These are phyloP conservation scores for Leccinum glutinopallens DNA, from an alignment of 1,284 basidiomycete species.

Conservation along the genomic window DNA sequence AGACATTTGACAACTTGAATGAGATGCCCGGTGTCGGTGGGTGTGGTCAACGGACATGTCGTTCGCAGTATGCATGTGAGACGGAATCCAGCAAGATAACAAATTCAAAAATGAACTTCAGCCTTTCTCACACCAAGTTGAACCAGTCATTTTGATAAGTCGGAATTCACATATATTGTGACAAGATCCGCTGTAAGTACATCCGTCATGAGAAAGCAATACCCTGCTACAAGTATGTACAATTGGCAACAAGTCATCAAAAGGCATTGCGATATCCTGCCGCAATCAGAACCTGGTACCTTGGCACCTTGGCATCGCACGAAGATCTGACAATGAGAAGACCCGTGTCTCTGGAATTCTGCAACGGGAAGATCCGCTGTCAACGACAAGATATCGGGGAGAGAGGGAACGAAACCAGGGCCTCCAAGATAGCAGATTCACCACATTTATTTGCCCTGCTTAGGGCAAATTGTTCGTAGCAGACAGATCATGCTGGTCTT, in stretches of 20 bases:
- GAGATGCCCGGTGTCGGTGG: background rate
- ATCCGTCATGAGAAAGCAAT: background rate
- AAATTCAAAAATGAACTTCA: background rate
- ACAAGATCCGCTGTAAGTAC: background rate
- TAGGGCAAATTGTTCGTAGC: background rate
- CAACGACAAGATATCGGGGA: background rate
- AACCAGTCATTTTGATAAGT: background rate
- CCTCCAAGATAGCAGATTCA: background rate
- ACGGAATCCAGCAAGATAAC: slow-evolving; percentile 1
- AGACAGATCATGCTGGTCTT: slow-evolving; percentile 4
- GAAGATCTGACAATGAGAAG: background rate
- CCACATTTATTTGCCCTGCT: background rate
- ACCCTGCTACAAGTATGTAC: background rate
- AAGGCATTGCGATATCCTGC: background rate
- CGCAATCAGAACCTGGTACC: background rate
- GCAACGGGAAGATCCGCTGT: background rate
- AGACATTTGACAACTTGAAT: slow-evolving; percentile 4
- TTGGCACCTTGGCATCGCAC: background rate
- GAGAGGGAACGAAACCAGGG: background rate
- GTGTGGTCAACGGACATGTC: background rate
- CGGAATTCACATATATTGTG: background rate
- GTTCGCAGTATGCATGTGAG: slow-evolving; percentile 2
- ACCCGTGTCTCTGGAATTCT: background rate
- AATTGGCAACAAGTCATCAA: background rate
- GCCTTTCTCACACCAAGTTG: background rate